Evolutionary conservation across 1,139 yeast species (phyloP).

Genomic region (Suhomyces taliae): DNA sequence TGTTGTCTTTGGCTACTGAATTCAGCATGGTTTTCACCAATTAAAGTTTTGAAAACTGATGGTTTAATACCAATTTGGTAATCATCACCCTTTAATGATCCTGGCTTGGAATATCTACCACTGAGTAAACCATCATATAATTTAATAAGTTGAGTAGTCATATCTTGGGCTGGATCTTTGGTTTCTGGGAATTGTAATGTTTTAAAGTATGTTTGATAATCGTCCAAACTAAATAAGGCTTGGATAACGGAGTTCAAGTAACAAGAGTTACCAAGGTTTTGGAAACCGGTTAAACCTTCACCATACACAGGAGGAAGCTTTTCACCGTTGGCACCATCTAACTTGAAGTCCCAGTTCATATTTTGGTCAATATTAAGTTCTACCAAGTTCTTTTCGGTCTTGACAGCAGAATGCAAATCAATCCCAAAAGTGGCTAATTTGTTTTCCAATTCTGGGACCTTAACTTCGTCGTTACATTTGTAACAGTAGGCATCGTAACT

Average conservation of each 20-base stretch:
- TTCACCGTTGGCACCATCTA: slow-evolving; percentile 73
- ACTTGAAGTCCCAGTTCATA: slow-evolving; percentile 86
- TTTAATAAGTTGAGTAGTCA: slow-evolving; percentile 72
- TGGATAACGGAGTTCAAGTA: slow-evolving; percentile 84
- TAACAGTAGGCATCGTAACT: slow-evolving; percentile 84
- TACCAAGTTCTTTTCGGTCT: slow-evolving; percentile 82
- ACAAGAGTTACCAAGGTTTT: slow-evolving; percentile 91
- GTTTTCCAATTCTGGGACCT: slow-evolving; percentile 58
- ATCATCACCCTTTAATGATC: slow-evolving; percentile 43
- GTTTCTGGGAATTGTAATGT: slow-evolving; percentile 27
- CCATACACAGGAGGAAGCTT: slow-evolving; percentile 67
- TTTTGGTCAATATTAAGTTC: slow-evolving; percentile 93
- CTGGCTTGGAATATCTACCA: slow-evolving; percentile 68
- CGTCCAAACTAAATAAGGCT: slow-evolving; percentile 44
- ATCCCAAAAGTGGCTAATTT: slow-evolving; percentile 66
- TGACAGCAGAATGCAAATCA: slow-evolving; percentile 53
- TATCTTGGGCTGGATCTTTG: slow-evolving; percentile 60
- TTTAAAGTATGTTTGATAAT: slow-evolving; percentile 41
- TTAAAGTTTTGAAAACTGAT: slow-evolving; percentile 65
- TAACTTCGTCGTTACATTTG: slow-evolving; percentile 82
- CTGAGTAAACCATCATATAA: slow-evolving; percentile 76
- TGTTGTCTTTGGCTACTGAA: slow-evolving; percentile 88
- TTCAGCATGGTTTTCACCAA: slow-evolving; percentile 80
- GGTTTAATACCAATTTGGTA: slow-evolving; percentile 83
- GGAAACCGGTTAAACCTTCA: slow-evolving; percentile 71